Evolutionary conservation across 2,329 filamentous ascomycete genomes (phyloP).

Genomic region (Cladophialophora bantiana): DNA sequence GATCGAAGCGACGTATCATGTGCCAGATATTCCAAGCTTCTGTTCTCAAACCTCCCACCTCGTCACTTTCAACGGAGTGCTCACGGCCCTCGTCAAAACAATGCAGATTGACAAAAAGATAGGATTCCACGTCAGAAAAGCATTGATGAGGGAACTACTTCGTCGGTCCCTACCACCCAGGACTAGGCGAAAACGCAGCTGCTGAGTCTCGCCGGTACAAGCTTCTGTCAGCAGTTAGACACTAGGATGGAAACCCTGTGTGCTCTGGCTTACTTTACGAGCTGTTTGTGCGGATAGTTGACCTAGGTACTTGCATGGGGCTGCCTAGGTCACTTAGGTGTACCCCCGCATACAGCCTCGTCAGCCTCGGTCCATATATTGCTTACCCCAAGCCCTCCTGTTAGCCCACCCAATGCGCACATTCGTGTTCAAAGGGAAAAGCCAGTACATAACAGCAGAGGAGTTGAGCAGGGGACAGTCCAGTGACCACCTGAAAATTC

Average conservation of each 20-base stretch:
- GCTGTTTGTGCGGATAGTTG: neutral
- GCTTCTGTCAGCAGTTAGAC: too few species aligned
- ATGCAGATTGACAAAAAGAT: too few species aligned
- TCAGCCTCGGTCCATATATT: slow-evolving; percentile 17
- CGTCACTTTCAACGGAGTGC: too few species aligned
- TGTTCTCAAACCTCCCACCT: neutral
- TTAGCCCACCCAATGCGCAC: neutral
- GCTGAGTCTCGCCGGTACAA: too few species aligned
- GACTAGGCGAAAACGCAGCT: too few species aligned
- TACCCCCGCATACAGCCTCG: slow-evolving; percentile 20
- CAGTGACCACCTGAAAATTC: neutral
- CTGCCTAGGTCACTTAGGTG: too few species aligned
- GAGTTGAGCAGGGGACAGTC: neutral
- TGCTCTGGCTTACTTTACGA: neutral
- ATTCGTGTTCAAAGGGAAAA: neutral
- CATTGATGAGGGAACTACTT: too few species aligned
- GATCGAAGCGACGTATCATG: neutral
- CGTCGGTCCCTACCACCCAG: too few species aligned
- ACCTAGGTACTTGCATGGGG: neutral
- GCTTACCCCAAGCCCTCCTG: neutral
- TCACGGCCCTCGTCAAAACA: too few species aligned
- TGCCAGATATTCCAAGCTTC: neutral
- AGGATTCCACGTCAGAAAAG: too few species aligned
- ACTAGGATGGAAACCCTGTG: too few species aligned
- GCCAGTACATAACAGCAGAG: neutral